Evolutionary conservation across 2,329 filamentous ascomycete genomes (phyloP).

Genomic region (Arachnomyces sp.): DNA sequence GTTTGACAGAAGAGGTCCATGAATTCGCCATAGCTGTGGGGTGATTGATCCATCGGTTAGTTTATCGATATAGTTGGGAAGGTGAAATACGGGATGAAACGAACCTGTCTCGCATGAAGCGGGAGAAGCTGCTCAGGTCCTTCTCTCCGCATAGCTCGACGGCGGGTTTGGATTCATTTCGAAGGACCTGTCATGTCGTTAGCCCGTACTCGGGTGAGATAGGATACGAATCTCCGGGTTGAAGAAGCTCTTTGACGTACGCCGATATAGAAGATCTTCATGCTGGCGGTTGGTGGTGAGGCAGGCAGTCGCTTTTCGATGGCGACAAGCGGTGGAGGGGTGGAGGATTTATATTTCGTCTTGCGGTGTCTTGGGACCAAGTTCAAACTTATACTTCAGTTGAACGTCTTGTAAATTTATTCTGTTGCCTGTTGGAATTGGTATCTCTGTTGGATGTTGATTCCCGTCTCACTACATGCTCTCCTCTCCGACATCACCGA

Average conservation of each 20-base stretch:
- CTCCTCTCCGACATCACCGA: too few relatives aligned
- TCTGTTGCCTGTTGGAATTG: too few relatives aligned
- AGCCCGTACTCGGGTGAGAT: background rate
- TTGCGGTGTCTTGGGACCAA: too few relatives aligned
- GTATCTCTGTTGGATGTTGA: too few relatives aligned
- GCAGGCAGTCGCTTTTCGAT: background rate
- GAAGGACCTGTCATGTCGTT: constrained; percentile 80
- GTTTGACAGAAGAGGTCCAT: constrained; percentile 82
- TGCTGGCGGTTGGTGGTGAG: constrained; percentile 41
- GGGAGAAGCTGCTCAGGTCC: constrained; percentile 69
- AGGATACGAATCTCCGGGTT: background rate
- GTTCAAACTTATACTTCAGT: too few relatives aligned
- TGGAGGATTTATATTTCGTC: too few relatives aligned
- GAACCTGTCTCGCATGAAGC: constrained; percentile 68
- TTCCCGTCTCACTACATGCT: too few relatives aligned
- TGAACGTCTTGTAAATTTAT: too few relatives aligned
- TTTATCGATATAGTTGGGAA: background rate
- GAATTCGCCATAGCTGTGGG: constrained; percentile 53
- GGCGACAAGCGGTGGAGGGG: too few relatives aligned
- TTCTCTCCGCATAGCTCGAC: constrained; percentile 70
- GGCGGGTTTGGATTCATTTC: constrained; percentile 69
- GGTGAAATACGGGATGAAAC: constrained; percentile 32
- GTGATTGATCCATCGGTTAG: constrained; percentile 9
- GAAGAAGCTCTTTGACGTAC: constrained; percentile 45
- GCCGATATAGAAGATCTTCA: constrained; percentile 85